Evolutionary conservation across 441 rosid species (phyloP).

Genomic region (Euphorbia schlechtendalii): DNA sequence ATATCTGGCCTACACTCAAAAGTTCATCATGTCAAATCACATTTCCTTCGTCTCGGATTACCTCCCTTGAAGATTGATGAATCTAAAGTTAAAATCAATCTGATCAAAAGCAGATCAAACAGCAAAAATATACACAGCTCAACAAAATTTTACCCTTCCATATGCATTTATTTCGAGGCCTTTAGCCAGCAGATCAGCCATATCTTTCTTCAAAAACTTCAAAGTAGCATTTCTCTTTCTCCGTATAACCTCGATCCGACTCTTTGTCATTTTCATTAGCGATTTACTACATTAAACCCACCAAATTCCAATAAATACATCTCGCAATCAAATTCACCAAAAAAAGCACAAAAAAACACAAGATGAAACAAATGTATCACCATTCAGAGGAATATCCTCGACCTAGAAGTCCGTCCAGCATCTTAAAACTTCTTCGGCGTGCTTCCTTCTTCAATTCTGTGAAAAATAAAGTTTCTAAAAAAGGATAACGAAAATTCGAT

Average conservation of each 20-base stretch:
- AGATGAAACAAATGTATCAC: slow-evolving; percentile 25
- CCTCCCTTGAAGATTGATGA: neutral
- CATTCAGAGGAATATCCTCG: slow-evolving; percentile 72
- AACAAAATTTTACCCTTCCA: slow-evolving; percentile 44
- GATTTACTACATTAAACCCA: slow-evolving; percentile 46
- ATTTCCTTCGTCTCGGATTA: neutral
- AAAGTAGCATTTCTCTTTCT: slow-evolving; percentile 77
- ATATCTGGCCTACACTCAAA: neutral
- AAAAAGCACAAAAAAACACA: no score
- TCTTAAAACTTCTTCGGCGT: slow-evolving; percentile 4
- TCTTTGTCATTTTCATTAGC: slow-evolving; percentile 64
- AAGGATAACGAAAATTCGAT: neutral
- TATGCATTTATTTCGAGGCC: slow-evolving; percentile 79
- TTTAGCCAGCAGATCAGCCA: slow-evolving; percentile 80
- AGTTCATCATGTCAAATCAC: neutral
- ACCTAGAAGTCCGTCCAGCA: slow-evolving; percentile 50
- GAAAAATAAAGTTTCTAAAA: neutral
- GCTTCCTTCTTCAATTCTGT: neutral
- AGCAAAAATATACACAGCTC: neutral
- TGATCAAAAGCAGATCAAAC: slow-evolving; percentile 5
- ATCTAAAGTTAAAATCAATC: neutral
- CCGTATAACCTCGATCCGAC: slow-evolving; percentile 78
- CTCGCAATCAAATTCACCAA: neutral
- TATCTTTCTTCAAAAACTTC: slow-evolving; percentile 76
- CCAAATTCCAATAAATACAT: slow-evolving; percentile 1